Conservation (phyloP, 768 basidiomycete genomes). For the Inosperma sp. region DNA sequence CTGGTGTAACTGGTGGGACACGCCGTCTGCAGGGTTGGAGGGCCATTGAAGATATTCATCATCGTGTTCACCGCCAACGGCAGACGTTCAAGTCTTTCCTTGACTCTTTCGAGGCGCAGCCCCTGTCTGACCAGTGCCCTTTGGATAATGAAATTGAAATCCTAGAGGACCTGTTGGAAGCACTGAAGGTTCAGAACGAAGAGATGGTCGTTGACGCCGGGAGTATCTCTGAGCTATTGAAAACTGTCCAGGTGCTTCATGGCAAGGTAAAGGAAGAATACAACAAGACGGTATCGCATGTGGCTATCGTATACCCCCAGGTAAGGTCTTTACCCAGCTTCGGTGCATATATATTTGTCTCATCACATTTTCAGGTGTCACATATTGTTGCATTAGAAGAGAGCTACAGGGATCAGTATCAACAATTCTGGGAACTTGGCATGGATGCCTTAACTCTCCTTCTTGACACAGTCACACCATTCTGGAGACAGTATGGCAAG, state of each 20-base stretch:
- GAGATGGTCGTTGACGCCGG: conserved; percentile 44
- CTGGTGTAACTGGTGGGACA: conserved; percentile 65
- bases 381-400: conserved; percentile 68
- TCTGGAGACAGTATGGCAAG: conserved; percentile 80
- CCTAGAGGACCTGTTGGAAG: conserved; percentile 46
- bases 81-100: conserved; percentile 49
- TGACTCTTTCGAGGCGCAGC: conserved; percentile 19
- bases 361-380: conserved; percentile 48
- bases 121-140: conserved; percentile 34
- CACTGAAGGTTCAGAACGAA: conserved; percentile 44
- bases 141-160: conserved; percentile 51
- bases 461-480: conserved; percentile 70
- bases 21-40: conserved; percentile 59
- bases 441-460: conserved; percentile 74
- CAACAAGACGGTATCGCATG: conserved; percentile 59
- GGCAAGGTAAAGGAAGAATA: conserved; percentile 57
- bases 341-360: background rate
- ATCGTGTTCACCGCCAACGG: conserved; percentile 58
- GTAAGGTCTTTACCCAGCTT: conserved; percentile 32
- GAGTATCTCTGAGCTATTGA: conserved; percentile 46
- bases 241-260: conserved; percentile 53
- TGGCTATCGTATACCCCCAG: conserved; percentile 76
- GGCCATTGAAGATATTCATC: conserved; percentile 72
- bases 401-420: conserved; percentile 74
- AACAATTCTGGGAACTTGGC: conserved; percentile 77